A percentile compares a stretch with the other conserved stretches of the same genome.
Conservation (phyloP, 129 eudicot species). For the Lonicera japonica region DNA sequence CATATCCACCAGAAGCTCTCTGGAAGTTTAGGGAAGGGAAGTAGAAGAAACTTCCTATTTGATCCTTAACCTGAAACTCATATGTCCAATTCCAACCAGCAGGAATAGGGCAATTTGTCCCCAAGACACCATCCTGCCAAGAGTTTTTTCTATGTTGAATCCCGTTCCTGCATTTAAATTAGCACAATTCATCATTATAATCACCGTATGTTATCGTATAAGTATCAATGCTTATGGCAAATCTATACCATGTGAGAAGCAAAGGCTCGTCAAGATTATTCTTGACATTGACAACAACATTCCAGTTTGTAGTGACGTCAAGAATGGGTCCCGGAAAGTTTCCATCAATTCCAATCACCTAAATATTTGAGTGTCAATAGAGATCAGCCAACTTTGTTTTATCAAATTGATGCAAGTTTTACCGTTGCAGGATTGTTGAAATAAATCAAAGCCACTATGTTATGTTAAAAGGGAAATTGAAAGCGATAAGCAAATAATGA, state of each 20-base stretch:
- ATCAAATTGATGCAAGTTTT: background rate
- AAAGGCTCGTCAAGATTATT: constrained; percentile 85
- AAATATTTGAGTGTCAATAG: background rate
- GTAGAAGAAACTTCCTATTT: constrained; percentile 94
- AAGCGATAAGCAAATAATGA: too few species aligned
- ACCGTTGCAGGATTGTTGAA: background rate
- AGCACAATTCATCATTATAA: background rate
- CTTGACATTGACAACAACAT: constrained; percentile 80
- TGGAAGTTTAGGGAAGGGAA: constrained; percentile 91
- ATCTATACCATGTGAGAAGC: constrained; percentile 81
- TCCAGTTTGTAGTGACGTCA: constrained; percentile 95
- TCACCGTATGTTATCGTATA: background rate
- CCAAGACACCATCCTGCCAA: constrained; percentile 98
- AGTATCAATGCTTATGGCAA: background rate
- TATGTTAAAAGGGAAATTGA: too few species aligned
- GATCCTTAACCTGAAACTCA: constrained; percentile 90
- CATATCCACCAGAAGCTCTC: constrained; percentile 88
- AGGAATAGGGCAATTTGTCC: constrained; percentile 97
- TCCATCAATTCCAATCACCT: constrained; percentile 95
- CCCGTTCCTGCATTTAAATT: constrained; percentile 68
- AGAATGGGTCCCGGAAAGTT: constrained; percentile 91
- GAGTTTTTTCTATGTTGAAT: constrained; percentile 83
- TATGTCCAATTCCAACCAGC: constrained; percentile 99
- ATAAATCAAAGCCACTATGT: too few species aligned
- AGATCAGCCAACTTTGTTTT: background rate